A percentile compares a stretch with the other conserved stretches of the same genome.
Evolutionary conservation across 73 alveolate species (phyloP).

Genomic region (Tetrahymena thermophila): DNA sequence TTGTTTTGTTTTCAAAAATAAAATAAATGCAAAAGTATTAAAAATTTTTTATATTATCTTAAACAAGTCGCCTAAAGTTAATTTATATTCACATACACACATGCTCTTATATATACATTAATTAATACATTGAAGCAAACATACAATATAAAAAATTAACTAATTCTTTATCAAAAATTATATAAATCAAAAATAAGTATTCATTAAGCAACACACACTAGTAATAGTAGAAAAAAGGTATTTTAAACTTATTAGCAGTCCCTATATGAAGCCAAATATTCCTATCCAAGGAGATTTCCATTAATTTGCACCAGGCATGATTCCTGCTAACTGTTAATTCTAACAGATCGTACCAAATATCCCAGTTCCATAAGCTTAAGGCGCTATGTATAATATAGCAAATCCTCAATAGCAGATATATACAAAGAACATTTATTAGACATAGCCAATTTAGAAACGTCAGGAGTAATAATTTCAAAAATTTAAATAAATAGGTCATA

Average conservation of each 20-base stretch:
- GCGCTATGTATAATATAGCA: neutral
- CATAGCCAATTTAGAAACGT: neutral
- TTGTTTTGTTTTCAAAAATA: neutral
- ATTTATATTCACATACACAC: neutral
- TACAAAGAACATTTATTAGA: neutral
- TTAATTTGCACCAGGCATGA: neutral
- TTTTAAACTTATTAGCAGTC: neutral
- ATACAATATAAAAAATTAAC: no score
- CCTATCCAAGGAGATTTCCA: neutral
- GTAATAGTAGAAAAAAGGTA: neutral
- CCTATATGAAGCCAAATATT: neutral
- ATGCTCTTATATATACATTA: neutral
- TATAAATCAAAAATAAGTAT: neutral
- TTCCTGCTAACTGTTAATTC: neutral
- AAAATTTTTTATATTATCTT: neutral
- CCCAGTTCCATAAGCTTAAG: neutral
- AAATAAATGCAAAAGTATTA: neutral
- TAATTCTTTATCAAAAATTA: neutral
- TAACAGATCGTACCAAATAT: neutral
- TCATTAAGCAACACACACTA: neutral
- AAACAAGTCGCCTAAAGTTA: neutral
- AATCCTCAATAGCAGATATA: neutral
- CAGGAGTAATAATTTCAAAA: neutral
- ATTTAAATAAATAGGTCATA: neutral
- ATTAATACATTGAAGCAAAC: neutral